These are phyloP conservation scores for Edaphochlamys debaryana DNA, from an alignment of 139 green algal species.

Conservation along the genomic window DNA sequence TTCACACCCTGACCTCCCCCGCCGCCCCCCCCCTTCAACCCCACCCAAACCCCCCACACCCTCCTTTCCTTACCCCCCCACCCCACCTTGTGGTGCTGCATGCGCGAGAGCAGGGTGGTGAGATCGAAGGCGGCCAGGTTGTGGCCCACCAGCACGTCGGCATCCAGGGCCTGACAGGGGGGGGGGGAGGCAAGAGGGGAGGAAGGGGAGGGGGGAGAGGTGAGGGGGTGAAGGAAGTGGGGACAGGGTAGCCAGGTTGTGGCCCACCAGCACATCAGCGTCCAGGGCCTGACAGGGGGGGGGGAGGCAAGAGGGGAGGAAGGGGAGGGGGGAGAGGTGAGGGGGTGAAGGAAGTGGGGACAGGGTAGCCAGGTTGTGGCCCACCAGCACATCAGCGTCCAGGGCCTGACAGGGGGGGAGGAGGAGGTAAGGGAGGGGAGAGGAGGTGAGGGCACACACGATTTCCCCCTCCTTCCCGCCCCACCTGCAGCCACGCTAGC, in stretches of 20 bases:
- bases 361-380: conserved; percentile 94
- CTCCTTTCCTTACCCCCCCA: background rate
- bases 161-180: conserved; percentile 71
- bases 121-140: conserved; percentile 95
- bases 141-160: conserved; percentile 96
- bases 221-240: background rate
- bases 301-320: background rate
- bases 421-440: background rate
- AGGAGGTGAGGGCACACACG: background rate
- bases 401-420: conserved; percentile 48
- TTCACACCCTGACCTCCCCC: no score
- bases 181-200: background rate
- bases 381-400: conserved; percentile 95
- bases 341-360: background rate
- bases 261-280: conserved; percentile 94
- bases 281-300: conserved; percentile 69
- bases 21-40: no score
- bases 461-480: no score
- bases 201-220: background rate
- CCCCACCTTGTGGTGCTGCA: conserved; percentile 90
- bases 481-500: conserved; percentile 78
- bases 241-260: conserved; percentile 92
- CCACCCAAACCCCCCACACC: no score
- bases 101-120: conserved; percentile 89
- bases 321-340: background rate